Evolutionary conservation across 2,329 filamentous ascomycete genomes (phyloP).

Genomic region (Lachnellula suecica): DNA sequence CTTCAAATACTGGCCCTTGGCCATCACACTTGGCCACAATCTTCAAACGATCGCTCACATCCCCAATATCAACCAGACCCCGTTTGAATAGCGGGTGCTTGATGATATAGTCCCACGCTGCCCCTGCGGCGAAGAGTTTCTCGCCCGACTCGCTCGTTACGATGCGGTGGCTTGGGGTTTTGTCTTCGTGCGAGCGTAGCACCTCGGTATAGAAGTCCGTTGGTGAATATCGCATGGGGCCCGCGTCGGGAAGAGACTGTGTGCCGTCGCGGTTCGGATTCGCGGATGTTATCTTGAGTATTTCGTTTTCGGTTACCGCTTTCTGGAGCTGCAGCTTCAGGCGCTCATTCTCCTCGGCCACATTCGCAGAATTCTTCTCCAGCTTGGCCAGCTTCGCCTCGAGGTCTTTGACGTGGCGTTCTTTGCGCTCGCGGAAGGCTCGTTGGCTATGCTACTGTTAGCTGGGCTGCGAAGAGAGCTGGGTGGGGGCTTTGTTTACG

Average conservation of each 20-base stretch:
- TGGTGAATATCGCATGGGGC: conserved; percentile 70
- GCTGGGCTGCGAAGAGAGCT: neutral
- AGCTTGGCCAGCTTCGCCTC: conserved; percentile 80
- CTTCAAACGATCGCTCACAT: conserved; percentile 79
- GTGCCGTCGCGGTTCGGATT: conserved; percentile 37
- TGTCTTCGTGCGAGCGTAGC: conserved; percentile 59
- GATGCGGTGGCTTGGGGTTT: conserved; percentile 67
- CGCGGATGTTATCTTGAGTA: conserved; percentile 75
- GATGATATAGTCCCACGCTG: conserved; percentile 89
- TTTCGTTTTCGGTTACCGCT: conserved; percentile 87
- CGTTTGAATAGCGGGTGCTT: conserved; percentile 73
- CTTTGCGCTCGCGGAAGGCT: conserved; percentile 94
- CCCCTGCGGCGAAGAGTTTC: conserved; percentile 69
- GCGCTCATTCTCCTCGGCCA: conserved; percentile 81
- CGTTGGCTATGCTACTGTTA: conserved; percentile 64
- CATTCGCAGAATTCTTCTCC: conserved; percentile 69
- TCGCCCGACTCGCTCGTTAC: conserved; percentile 65
- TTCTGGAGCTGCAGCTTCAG: conserved; percentile 82
- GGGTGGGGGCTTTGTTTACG: conserved; percentile 50
- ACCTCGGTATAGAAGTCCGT: conserved; percentile 70
- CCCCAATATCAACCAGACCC: conserved; percentile 77
- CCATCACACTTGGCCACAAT: conserved; percentile 78
- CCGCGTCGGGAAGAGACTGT: conserved; percentile 46
- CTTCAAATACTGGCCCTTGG: conserved; percentile 83
- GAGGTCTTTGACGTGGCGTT: conserved; percentile 89